Evolutionary conservation across 106 monocot genomes (phyloP).

Genomic region (Acorus calamus): DNA sequence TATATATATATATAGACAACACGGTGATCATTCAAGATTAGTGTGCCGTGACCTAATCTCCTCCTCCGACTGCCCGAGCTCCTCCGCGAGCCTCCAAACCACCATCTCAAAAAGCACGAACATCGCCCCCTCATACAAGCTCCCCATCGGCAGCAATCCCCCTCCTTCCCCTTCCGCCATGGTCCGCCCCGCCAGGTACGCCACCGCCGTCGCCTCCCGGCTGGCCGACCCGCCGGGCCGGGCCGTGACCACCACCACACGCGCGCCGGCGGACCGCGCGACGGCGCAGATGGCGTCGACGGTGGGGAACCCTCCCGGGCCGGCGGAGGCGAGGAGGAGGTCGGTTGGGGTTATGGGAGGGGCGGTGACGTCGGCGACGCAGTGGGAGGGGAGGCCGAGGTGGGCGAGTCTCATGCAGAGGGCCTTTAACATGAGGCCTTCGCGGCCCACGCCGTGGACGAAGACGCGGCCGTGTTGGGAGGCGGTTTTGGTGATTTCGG

Average conservation of each 20-base stretch:
- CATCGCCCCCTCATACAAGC: constrained; percentile 89
- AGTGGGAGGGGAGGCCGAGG: constrained; percentile 70
- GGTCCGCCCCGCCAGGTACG: constrained; percentile 61
- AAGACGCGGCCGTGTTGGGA: constrained; percentile 25
- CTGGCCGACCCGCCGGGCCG: constrained; percentile 40
- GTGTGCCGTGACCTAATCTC: constrained; percentile 68
- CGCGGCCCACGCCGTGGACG: constrained; percentile 85
- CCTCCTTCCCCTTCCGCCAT: constrained; percentile 72
- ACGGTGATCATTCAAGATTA: constrained; percentile 45
- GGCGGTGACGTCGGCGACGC: constrained; percentile 79
- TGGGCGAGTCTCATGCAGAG: constrained; percentile 97
- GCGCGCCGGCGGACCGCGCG: constrained; percentile 45
- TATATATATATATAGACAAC: no score
- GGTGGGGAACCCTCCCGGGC: constrained; percentile 84
- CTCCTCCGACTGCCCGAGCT: constrained; percentile 25
- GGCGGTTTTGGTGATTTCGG: constrained; percentile 36
- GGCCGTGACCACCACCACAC: constrained; percentile 63
- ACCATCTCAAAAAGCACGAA: constrained; percentile 95
- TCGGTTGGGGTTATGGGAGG: constrained; percentile 61
- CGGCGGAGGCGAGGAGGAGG: constrained; percentile 85
- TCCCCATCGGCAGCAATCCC: constrained; percentile 66
- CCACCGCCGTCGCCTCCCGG: constrained; percentile 45
- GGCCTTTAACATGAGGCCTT: constrained; percentile 78
- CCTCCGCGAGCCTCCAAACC: constrained; percentile 37
- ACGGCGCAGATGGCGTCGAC: constrained; percentile 72